These are phyloP conservation scores for Neofusicoccum umdonicola DNA, from an alignment of 2,329 filamentous ascomycete species.

Conservation along the genomic window DNA sequence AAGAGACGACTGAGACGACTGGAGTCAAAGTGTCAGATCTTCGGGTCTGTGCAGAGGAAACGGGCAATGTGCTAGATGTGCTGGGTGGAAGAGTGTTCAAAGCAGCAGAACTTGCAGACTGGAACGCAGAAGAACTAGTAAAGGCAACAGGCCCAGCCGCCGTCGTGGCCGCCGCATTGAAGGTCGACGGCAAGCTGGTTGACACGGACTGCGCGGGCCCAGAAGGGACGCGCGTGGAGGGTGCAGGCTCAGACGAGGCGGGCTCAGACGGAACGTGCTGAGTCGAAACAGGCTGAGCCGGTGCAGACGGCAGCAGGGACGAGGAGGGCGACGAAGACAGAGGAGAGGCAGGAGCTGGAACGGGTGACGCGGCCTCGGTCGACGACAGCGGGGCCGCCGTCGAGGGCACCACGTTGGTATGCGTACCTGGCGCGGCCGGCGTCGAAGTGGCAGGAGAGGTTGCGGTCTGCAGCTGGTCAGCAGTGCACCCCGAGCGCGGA, in stretches of 20 bases:
- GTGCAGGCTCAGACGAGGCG: neutral
- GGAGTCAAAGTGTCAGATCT: conserved; percentile 10
- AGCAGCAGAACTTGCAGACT: conserved; percentile 5
- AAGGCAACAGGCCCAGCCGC: neutral
- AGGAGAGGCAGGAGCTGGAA: neutral
- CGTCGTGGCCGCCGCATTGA: neutral
- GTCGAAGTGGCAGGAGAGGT: conserved; percentile 29
- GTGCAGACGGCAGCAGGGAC: neutral
- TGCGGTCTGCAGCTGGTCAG: conserved; percentile 20
- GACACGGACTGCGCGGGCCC: neutral
- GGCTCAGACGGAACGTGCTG: neutral
- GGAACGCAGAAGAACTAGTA: neutral
- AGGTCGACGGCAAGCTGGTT: neutral
- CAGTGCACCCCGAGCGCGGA: neutral
- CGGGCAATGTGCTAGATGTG: conserved; percentile 4
- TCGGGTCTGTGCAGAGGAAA: neutral
- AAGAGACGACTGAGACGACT: conserved; percentile 11
- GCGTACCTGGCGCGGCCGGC: conserved; percentile 28
- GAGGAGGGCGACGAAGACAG: neutral
- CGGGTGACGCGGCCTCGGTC: conserved; percentile 20
- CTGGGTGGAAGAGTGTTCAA: conserved; percentile 4
- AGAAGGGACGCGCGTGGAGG: neutral
- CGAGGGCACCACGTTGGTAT: conserved; percentile 21
- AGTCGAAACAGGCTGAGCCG: neutral
- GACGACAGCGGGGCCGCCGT: conserved; percentile 19